A percentile compares a stretch with the other conserved stretches of the same genome.
These are phyloP conservation scores for Mortierella sp. DNA, from an alignment of 371 early-diverging fungal genomes.

Conservation along the genomic window DNA sequence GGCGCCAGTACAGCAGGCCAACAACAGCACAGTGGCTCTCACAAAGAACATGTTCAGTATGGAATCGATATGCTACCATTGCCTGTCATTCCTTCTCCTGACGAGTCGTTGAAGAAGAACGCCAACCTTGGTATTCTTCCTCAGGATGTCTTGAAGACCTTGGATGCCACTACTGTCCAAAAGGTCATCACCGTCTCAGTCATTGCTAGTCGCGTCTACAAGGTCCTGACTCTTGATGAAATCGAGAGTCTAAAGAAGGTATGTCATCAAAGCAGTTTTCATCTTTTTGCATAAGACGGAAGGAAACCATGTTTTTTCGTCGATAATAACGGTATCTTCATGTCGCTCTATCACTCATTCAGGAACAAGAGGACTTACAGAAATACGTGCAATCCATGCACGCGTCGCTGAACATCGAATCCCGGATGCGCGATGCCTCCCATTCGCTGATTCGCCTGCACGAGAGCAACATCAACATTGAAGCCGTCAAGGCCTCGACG, in stretches of 20 bases:
- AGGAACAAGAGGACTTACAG: slow-evolving; percentile 51
- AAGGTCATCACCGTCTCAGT: slow-evolving; percentile 48
- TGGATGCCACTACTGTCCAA: slow-evolving; percentile 43
- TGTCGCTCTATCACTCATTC: not conserved
- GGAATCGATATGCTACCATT: slow-evolving; percentile 51
- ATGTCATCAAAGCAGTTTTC: not conserved
- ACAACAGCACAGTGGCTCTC: not conserved
- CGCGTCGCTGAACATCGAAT: slow-evolving; percentile 40
- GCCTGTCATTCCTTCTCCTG: slow-evolving; percentile 54
- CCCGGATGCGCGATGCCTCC: slow-evolving; percentile 51
- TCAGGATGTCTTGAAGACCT: slow-evolving; percentile 45
- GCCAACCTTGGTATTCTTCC: slow-evolving; percentile 44
- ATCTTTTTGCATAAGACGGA: not conserved
- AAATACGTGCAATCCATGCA: slow-evolving; percentile 30
- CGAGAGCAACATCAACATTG: slow-evolving; percentile 42
- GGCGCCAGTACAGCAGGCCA: slow-evolving; percentile 6
- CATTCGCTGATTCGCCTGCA: slow-evolving; percentile 53
- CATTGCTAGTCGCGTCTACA: slow-evolving; percentile 56
- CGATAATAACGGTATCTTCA: too few species aligned
- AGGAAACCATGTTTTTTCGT: not conserved
- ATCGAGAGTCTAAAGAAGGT: slow-evolving; percentile 50
- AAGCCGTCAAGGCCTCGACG: slow-evolving; percentile 45
- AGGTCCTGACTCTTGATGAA: slow-evolving; percentile 37
- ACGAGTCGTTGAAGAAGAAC: slow-evolving; percentile 32
- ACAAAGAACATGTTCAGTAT: slow-evolving; percentile 36